Evolutionary conservation across 1,139 yeast genomes (phyloP), one percentile per base, ranked within the genome.

Genomic region (Yamadazyma membranifaciens): DNA sequence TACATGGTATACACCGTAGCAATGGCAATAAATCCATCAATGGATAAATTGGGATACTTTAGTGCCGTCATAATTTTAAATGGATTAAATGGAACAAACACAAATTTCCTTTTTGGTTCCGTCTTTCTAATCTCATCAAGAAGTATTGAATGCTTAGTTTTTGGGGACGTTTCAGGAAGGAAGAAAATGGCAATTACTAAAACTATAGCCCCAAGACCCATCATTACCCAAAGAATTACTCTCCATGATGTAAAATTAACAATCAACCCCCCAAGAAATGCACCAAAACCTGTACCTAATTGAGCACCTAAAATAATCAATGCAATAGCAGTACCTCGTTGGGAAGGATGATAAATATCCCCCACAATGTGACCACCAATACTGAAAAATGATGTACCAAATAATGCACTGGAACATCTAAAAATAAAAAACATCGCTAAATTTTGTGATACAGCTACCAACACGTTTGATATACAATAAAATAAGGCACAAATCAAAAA

Each of bases 201-300:
- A 13, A 62, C 58, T 9, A 50, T 41, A 3, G 48, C 62, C 5
- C 72, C 73, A 12, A 66, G 47, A 2, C 70, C 80, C n/a, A 67
- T 63, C 45, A 74, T 60, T 2, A 69, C 61, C 62, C 67, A 73
- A 47, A 75, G 72, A 27, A 75, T 72, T 5, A 72, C 74, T 51
- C 80, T 56, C 82, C 82, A 78, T 15, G 63, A 54, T 0, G 74
- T 65, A 46, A 60, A 76, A n/a, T 74, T 75, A 32, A 74, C 70
- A 33, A 74, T 61, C 12, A 73, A 46, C 12, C 67, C 77, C 38
- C 79, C 79, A 9, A 71, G 32, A 4, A 73, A 69, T 1, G 79
- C 75, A 0, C 78, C 78, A 24, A 73, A 44, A 2, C 76, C 73
- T 1, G 78, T 71, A 0, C 80, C 81, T 2, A 73, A 40, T 42